Evolutionary conservation across 2,329 filamentous ascomycete genomes (phyloP).

Genomic region (Fusarium sp.): DNA sequence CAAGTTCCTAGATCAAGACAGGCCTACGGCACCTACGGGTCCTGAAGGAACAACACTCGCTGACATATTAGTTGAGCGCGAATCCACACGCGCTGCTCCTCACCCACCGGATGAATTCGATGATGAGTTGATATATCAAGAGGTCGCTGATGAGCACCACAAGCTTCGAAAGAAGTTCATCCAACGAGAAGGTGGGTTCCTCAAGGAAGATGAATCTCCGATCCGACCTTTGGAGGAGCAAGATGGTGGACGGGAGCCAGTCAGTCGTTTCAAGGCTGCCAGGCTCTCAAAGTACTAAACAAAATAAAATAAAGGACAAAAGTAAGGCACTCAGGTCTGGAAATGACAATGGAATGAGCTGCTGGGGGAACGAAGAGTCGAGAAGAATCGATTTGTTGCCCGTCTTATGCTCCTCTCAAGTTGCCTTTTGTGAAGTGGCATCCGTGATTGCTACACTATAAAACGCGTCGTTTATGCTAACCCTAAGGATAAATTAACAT

Average conservation of each 20-base stretch:
- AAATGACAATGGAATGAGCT: conserved; percentile 12
- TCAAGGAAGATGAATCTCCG: conserved; percentile 74
- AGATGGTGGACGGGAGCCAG: conserved; percentile 68
- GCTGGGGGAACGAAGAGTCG: conserved; percentile 37
- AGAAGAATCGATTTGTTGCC: conserved; percentile 44
- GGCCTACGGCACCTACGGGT: conserved; percentile 56
- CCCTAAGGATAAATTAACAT: background rate
- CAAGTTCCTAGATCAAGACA: conserved; percentile 52
- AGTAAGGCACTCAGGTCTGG: conserved; percentile 4
- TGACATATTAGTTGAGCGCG: conserved; percentile 66
- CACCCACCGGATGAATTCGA: conserved; percentile 74
- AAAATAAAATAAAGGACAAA: conserved; percentile 14
- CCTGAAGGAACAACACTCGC: conserved; percentile 67
- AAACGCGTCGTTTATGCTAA: conserved; percentile 12
- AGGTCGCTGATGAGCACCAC: conserved; percentile 86
- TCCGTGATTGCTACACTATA: conserved; percentile 14
- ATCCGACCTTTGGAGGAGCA: conserved; percentile 75
- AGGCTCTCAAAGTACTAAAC: conserved; percentile 64
- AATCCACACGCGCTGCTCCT: conserved; percentile 45
- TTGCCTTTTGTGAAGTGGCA: conserved; percentile 36
- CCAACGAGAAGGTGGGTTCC: conserved; percentile 83
- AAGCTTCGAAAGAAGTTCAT: conserved; percentile 85
- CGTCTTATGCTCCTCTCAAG: conserved; percentile 27
- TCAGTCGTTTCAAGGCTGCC: conserved; percentile 80
- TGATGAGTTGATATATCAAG: conserved; percentile 73